Percentiles rank a stretch among this genome's conserved stretches.
These are phyloP conservation scores for Hortiboletus rubellus DNA, from an alignment of 1,284 basidiomycete genomes.

Conservation along the genomic window DNA sequence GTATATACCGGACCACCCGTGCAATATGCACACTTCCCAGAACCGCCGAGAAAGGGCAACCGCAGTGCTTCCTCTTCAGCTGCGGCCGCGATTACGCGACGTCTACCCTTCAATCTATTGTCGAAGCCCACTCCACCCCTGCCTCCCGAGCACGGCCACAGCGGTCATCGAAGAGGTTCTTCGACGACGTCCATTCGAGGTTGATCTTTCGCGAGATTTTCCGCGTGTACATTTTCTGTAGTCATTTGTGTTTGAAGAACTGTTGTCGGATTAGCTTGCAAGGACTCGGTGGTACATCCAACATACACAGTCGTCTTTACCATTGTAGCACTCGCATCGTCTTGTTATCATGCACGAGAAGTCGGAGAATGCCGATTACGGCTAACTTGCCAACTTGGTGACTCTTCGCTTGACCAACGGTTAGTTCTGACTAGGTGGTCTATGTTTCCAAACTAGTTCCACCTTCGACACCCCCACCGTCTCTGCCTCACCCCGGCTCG, in stretches of 20 bases:
- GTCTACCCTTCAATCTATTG: conserved; percentile 66
- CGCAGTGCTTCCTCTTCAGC: conserved; percentile 38
- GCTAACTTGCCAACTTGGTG: background rate
- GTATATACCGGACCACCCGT: conserved; percentile 61
- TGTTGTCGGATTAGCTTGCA: conserved; percentile 27
- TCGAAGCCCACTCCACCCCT: conserved; percentile 44
- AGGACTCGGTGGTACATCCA: conserved; percentile 12
- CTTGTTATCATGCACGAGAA: background rate
- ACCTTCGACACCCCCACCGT: background rate
- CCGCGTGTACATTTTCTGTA: conserved; percentile 17
- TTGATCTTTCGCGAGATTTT: conserved; percentile 13
- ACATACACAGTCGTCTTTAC: background rate
- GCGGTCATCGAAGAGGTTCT: conserved; percentile 33
- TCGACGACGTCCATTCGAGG: conserved; percentile 36
- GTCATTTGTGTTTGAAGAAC: conserved; percentile 2
- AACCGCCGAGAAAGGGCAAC: conserved; percentile 49
- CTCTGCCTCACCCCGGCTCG: background rate
- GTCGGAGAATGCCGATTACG: conserved; percentile 27
- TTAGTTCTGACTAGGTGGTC: conserved; percentile 3
- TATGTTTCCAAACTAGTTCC: conserved; percentile 16
- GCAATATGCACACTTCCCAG: conserved; percentile 69
- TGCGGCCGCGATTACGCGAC: conserved; percentile 49
- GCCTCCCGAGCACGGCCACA: conserved; percentile 26
- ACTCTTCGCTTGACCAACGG: conserved; percentile 9
- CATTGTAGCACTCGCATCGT: conserved; percentile 23